Base-by-base conservation (phyloP, 495 filamentous ascomycete genomes). In the Penicillium chermesinum region DNA sequence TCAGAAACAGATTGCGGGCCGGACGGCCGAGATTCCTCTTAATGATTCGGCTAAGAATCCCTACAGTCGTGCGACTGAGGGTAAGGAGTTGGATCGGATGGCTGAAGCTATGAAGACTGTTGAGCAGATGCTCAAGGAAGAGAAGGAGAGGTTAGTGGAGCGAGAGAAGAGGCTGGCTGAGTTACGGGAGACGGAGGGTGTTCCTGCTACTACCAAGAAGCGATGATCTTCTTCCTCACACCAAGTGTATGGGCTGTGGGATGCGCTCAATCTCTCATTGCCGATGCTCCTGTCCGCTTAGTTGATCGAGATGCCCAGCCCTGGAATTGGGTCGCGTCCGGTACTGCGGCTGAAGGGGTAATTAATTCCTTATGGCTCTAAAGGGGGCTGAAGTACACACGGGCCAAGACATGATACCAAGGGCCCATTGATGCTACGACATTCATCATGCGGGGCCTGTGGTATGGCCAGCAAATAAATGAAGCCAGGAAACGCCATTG, bases 51-150 rank as follows among this genome's bases (percentile, higher is more conserved):
- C 79, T 7, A 80, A 74, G 13, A 83, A 87, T 58, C 82, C 83
- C n/a, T 90, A 87, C 61, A 87, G 83, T 63, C 69, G 73, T 54
- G 81, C 85, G 63, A 84, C 83, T 42, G 89, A 95, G 68, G 74
- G 77, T 54, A 69, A 77, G 47, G 87, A 93, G 67, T 50, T 84
- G 49, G 77, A 81, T 57, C 70, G 76, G 12, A 64, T 84, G 46
- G 63, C 57, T 7, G 74, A 77, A 49, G 81, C 79, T 1, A 73
- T 82, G 18, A 83, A 82, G 71, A 82, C 81, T 22, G 80, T 95
- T 37, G 76, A 85, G 55, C 79, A 83, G 55, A 81, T 88, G 66
- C 72, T 81, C 51, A 79, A 74, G 54, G 82, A 85, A 62, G 83
- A 89, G 52, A 80, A 83, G 53, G 76, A 80, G 46, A 77, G 80